Conservation (phyloP, 352 stramenopile genomes). For the Elongisporangium anandrum region DNA sequence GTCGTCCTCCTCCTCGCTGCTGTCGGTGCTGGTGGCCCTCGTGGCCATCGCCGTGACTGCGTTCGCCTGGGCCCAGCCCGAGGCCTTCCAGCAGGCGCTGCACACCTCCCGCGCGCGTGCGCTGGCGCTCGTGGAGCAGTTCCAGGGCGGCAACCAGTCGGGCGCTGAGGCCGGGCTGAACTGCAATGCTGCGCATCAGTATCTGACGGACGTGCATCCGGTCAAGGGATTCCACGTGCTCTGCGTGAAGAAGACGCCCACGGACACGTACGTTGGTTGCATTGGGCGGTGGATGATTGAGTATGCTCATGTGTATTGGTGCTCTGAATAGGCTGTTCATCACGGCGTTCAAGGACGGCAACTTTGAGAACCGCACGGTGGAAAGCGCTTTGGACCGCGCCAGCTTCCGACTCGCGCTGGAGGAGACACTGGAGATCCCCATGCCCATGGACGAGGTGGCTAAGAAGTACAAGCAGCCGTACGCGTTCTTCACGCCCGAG, state of each 20-base stretch:
- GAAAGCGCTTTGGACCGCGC: slow-evolving; percentile 33
- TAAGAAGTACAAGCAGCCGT: slow-evolving; percentile 63
- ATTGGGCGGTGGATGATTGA: background rate
- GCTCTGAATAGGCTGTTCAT: slow-evolving; percentile 27
- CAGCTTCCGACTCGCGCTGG: slow-evolving; percentile 26
- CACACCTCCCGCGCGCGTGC: slow-evolving; percentile 11
- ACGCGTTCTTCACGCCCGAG: slow-evolving; percentile 55
- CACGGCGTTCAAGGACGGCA: slow-evolving; percentile 61
- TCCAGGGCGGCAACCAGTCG: slow-evolving; percentile 8
- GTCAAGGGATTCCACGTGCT: slow-evolving; percentile 75
- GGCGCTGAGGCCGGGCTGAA: slow-evolving; percentile 15
- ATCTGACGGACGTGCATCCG: slow-evolving; percentile 46
- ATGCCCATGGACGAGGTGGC: slow-evolving; percentile 18
- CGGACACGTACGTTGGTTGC: slow-evolving; percentile 28
- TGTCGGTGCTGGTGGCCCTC: slow-evolving; percentile 10
- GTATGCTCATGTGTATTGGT: slow-evolving; percentile 3
- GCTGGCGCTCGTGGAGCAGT: slow-evolving; percentile 7
- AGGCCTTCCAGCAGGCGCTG: slow-evolving; percentile 7
- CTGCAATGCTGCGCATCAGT: slow-evolving; percentile 30
- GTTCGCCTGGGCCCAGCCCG: slow-evolving; percentile 6
- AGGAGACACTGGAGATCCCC: slow-evolving; percentile 36
- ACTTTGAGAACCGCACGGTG: slow-evolving; percentile 13
- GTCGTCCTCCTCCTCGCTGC: slow-evolving; percentile 6
- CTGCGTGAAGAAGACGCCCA: slow-evolving; percentile 40
- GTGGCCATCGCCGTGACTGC: slow-evolving; percentile 10